phyloP scores from a whole-genome alignment of 2,329 filamentous ascomycete species.

The Cladosporium phlei region DNA sequence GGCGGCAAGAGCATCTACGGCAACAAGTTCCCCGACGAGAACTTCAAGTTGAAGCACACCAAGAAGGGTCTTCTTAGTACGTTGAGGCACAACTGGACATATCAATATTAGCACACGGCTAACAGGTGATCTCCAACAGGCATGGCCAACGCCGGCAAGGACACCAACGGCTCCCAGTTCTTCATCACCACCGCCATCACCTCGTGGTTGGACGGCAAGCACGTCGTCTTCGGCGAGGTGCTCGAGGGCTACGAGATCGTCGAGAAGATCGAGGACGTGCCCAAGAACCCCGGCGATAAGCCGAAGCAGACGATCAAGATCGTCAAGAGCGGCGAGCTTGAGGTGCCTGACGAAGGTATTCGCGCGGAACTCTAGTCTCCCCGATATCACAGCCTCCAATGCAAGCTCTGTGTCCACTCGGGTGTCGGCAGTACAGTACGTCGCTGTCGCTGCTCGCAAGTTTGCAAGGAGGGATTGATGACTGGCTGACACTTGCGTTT shows the following conservation, averaged over 20 bases:
- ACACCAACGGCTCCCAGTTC: constrained; percentile 87
- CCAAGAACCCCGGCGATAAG: constrained; percentile 64
- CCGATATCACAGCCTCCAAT: not conserved
- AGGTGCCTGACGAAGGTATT: constrained; percentile 86
- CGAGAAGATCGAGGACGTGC: constrained; percentile 68
- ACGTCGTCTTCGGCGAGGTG: constrained; percentile 86
- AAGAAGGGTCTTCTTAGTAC: constrained; percentile 72
- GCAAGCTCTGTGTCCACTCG: not conserved
- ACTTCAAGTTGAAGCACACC: constrained; percentile 91
- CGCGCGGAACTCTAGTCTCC: constrained; percentile 72
- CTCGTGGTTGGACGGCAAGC: constrained; percentile 74
- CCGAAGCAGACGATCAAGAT: constrained; percentile 69
- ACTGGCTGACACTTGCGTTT: constrained; percentile 15
- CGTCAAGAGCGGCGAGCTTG: constrained; percentile 75
- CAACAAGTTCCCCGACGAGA: constrained; percentile 79
- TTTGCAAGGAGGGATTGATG: constrained; percentile 8
- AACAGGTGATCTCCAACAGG: constrained; percentile 37
- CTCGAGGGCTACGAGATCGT: constrained; percentile 80
- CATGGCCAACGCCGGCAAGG: constrained; percentile 80
- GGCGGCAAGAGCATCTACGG: constrained; percentile 88
- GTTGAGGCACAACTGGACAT: constrained; percentile 21
- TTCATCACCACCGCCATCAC: constrained; percentile 84
- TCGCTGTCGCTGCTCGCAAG: constrained; percentile 13
- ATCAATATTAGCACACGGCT: not conserved
- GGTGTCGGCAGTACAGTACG: constrained; percentile 13